Evolutionary conservation across 768 basidiomycete species (phyloP), one percentile per base, ranked within the genome.

Genomic region (Pulveroboletus sp.): DNA sequence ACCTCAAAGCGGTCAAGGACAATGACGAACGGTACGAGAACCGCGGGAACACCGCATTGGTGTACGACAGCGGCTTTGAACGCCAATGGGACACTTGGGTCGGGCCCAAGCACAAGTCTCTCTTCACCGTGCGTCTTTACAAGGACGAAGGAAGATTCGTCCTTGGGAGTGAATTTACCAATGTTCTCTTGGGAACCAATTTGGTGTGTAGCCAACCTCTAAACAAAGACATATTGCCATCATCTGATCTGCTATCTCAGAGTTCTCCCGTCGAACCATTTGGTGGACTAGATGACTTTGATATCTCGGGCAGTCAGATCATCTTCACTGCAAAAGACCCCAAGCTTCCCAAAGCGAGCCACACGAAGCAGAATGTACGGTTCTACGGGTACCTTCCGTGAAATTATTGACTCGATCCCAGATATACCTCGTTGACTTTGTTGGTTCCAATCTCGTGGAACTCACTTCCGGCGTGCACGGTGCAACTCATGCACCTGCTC

Each of bases 271-370:
- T 93, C 37, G 86, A 90, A 60, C 89, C 92, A 7, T 92, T 93
- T 56, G 92, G 91, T n/a, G 87, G 82, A 37, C 77, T 80, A 1
- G 83, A 86, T 52, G 85, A 93, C 70, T 89, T 89, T 61, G 84
- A 89, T 62, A 76, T 90, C 24, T 88, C 86, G 5, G 63, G 71
- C 3, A 73, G 74, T 11, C 76, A 84, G 49, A 78, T 98, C 47
- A 76, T 91, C 30, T 89, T 95, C 63, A 91, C 91, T 6, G 76
- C 92, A 45, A 93, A 94, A 62, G 89, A 95, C 59, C 86, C 90
- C 2, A 60, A 76, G 46, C 76, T 94, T 16, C 81, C 82, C 12
- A 76, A 79, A 36, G 87, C 93, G 0, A 83, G 76, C 76, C 93
- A 97, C 68, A 97, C 95, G 2, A 90, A 89, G 59, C 87, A 92